Base-by-base conservation (phyloP, 2,329 filamentous ascomycete species). In the Phyllosticta citrichinensis region DNA sequence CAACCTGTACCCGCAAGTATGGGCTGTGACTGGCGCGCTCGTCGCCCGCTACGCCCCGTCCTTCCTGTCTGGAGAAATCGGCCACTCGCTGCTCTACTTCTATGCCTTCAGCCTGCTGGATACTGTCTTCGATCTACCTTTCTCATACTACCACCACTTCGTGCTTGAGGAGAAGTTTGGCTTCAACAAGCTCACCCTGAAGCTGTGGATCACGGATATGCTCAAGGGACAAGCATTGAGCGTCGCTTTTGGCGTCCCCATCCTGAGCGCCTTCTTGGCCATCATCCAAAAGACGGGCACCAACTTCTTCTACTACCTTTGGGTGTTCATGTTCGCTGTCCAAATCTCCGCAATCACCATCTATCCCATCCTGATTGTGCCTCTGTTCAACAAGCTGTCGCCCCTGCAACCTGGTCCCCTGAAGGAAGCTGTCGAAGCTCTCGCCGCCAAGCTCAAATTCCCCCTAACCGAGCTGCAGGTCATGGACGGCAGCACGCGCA, bases 271-370 rank as follows among this genome's bases (percentile, higher is more conserved):
- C 52, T 95, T 99, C 80, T 83, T 97, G 70, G 85, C 89, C 74
- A 99, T 99, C 71, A 88, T 99, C 69, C 87, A 96, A 76, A 89
- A 88, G 78, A 97, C 95, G 12, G 94, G 94, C 66, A 89, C 88
- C 71, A 84, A 87, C 71, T 99, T 99, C 82, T 97, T 97, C 81
- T 96, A 95, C 79, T 99, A 97, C 74, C 85, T 99, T 62, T 99
- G 93, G 92, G 77, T 94, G 63, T 97, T 99, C 70, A 87, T 89
- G 67, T 86, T 96, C 63, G 87, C 84, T 62, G 84, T 99, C 51
- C 94, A 97, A 77, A 82, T 97, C 64, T 93, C 94, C 74, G 92
- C 90, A 77, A 96, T 97, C 70, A 96, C 94, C 54, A 88, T 97
- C 72, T 99, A 97, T 77, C 94, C 94, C 1, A 90, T 96, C 69